Evolutionary conservation across 345 rosid genomes (phyloP).

Genomic region (Eucalyptus pumila): DNA sequence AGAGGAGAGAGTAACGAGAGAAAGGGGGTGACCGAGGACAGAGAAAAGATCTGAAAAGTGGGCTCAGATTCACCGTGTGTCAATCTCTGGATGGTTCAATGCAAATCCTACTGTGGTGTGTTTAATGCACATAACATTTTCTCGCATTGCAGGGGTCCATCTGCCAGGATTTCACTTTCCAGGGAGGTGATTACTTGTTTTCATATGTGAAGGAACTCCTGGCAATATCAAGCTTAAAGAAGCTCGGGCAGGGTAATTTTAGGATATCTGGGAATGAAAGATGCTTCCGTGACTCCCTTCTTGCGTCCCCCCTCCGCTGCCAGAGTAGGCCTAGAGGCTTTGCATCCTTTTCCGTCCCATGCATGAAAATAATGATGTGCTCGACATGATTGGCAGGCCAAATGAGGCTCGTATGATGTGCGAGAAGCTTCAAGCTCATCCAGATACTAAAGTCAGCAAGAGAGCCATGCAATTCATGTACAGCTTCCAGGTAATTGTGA

Average conservation of each 20-base stretch:
- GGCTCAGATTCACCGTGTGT: background rate
- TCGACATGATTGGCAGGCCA: conserved; percentile 27
- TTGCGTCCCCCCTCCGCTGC: background rate
- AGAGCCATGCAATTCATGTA: conserved; percentile 56
- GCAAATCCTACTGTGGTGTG: background rate
- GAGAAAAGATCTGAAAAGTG: background rate
- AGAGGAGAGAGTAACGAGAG: background rate
- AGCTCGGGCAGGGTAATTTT: background rate
- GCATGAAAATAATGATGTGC: background rate
- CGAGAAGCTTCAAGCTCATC: conserved; percentile 77
- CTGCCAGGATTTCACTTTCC: too few relatives aligned
- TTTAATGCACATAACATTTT: background rate
- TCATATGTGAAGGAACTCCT: background rate
- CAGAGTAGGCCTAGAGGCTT: background rate
- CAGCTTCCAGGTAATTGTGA: conserved; percentile 68
- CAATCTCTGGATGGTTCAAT: background rate
- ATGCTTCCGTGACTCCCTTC: background rate
- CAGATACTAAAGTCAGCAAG: conserved; percentile 58
- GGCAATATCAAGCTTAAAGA: background rate
- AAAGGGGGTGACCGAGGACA: background rate
- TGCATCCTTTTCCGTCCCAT: background rate
- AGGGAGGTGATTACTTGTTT: too few relatives aligned
- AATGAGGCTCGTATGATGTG: conserved; percentile 64
- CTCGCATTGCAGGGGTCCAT: too few relatives aligned
- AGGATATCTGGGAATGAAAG: background rate